These are phyloP conservation scores for Myrica gale DNA, from an alignment of 306 rosid species.

Conservation along the genomic window DNA sequence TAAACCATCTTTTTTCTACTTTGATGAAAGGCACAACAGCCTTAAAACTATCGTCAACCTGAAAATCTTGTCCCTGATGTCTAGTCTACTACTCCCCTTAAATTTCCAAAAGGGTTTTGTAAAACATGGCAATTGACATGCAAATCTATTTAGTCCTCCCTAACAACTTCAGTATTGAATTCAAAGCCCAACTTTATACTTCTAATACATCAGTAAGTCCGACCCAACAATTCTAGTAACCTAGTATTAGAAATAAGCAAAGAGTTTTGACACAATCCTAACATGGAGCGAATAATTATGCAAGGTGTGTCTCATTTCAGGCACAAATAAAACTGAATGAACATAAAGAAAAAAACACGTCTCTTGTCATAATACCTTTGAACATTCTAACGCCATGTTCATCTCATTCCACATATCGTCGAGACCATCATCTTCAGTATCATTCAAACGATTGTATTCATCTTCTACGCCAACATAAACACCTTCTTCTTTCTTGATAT, in stretches of 20 bases:
- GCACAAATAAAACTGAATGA: not conserved
- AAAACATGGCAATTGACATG: not conserved
- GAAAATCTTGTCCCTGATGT: not conserved
- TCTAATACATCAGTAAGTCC: not conserved
- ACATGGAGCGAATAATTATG: constrained; percentile 16
- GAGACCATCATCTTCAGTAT: constrained; percentile 57
- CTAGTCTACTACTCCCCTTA: not conserved
- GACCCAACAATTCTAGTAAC: not conserved
- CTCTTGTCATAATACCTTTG: constrained; percentile 51
- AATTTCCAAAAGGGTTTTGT: not conserved
- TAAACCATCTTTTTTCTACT: not conserved
- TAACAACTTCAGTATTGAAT: not conserved
- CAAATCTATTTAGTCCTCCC: not conserved
- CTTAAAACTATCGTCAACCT: not conserved
- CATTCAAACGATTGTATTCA: constrained; percentile 36
- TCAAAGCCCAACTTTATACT: not conserved
- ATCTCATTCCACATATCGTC: constrained; percentile 84
- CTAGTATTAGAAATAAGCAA: not conserved
- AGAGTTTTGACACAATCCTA: not conserved
- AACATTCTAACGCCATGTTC: constrained; percentile 72
- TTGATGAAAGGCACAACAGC: not conserved
- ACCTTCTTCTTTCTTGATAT: constrained; percentile 45
- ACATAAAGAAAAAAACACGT: not conserved
- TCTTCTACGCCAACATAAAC: constrained; percentile 64
- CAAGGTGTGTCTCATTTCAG: not conserved